Conservation (phyloP, 768 basidiomycete species). For the Strobilomyces confusus region DNA sequence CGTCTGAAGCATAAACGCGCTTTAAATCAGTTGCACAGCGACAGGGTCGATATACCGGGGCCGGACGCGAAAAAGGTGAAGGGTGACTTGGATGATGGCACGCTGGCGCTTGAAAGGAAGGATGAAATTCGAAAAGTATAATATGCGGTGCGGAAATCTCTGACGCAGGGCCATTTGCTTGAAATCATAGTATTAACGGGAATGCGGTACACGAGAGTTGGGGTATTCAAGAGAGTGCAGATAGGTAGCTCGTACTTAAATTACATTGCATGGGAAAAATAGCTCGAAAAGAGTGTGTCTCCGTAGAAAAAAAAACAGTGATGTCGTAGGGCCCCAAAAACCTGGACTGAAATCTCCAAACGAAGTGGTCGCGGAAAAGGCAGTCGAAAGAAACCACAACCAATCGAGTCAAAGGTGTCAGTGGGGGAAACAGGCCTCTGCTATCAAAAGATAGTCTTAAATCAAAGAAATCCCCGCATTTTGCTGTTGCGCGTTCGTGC, state of each 20-base stretch:
- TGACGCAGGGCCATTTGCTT: background rate
- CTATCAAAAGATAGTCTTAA: slow-evolving; percentile 29
- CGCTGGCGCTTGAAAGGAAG: too few species aligned
- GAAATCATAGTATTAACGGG: background rate
- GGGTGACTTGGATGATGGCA: slow-evolving; percentile 2
- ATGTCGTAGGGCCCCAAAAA: slow-evolving; percentile 1
- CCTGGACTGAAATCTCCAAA: slow-evolving; percentile 10
- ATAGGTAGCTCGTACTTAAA: slow-evolving; percentile 14
- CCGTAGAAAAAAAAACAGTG: slow-evolving; percentile 6
- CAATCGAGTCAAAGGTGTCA: background rate
- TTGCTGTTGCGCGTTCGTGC: slow-evolving; percentile 34
- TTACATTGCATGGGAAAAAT: slow-evolving; percentile 15
- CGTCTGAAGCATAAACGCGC: slow-evolving; percentile 51
- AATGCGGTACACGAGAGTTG: slow-evolving; percentile 6
- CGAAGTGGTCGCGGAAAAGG: background rate
- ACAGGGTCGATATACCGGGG: background rate
- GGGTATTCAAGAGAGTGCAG: slow-evolving; percentile 17
- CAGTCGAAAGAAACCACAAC: slow-evolving; percentile 3
- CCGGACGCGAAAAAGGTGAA: slow-evolving; percentile 19
- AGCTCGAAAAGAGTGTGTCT: slow-evolving; percentile 2
- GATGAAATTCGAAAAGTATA: too few species aligned
- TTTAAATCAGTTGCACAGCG: slow-evolving; percentile 28
- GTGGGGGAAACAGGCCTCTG: background rate
- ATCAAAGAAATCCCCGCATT: slow-evolving; percentile 48
- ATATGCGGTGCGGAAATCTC: too few species aligned